phyloP scores from a whole-genome alignment of 2,329 filamentous ascomycete species.

The Aspergillus piperis region DNA sequence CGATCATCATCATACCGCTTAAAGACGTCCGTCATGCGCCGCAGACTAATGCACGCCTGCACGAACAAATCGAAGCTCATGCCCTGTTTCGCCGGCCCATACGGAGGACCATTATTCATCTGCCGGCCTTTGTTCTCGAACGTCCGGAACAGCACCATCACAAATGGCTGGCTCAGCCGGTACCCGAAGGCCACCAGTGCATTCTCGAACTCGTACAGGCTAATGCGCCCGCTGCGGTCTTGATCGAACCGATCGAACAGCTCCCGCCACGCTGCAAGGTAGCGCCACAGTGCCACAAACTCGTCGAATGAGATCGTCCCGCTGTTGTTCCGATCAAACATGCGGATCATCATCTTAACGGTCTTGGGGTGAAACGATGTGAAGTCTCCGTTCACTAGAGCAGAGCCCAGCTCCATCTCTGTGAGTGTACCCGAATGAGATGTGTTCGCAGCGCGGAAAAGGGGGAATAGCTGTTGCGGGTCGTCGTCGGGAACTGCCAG shows the following conservation, averaged over 20 bases:
- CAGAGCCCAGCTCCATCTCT: constrained; percentile 81
- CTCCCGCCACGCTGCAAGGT: constrained; percentile 88
- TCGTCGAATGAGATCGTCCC: constrained; percentile 92
- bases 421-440: constrained; percentile 77
- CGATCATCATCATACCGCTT: constrained; percentile 98
- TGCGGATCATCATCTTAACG: constrained; percentile 98
- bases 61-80: constrained; percentile 97
- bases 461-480: constrained; percentile 67
- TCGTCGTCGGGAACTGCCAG: constrained; percentile 52
- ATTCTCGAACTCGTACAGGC: constrained; percentile 81
- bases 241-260: constrained; percentile 95
- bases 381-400: constrained; percentile 95
- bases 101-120: constrained; percentile 42
- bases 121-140: constrained; percentile 67
- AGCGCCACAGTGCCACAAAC: constrained; percentile 95
- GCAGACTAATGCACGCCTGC: constrained; percentile 92
- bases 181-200: constrained; percentile 93
- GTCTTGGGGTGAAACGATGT: constrained; percentile 90
- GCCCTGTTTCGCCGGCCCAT: constrained; percentile 49
- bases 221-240: constrained; percentile 85
- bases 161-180: constrained; percentile 78
- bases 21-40: constrained; percentile 98
- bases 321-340: constrained; percentile 93
- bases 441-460: constrained; percentile 88
- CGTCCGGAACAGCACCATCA: constrained; percentile 79